Base-by-base conservation (phyloP, 495 filamentous ascomycete genomes). In the Pseudevernia furfuracea region DNA sequence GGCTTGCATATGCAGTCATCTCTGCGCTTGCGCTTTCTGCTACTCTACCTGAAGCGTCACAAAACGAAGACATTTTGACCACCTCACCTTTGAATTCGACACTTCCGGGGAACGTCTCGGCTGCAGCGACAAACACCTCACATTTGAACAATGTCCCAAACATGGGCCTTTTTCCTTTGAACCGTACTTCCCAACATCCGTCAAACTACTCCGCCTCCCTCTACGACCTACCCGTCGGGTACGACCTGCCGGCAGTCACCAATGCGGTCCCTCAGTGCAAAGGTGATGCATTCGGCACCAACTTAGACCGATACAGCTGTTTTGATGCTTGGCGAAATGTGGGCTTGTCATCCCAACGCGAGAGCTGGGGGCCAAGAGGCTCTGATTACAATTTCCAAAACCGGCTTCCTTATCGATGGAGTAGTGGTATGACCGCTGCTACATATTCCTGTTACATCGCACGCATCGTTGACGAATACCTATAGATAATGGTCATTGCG, bases 241-340 rank as follows among this genome's bases (percentile, higher is more conserved):
- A 41, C 9, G 36, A 59, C 28, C 7, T 39, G 3, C 32, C 56
- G 2, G 3, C 36, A 17, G 21, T 3, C 0, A 15, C 12, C 36
- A 41, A 17, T 11, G 9, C 4, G 7, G 6, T 28, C 37, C 36
- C 36, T 25, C 11, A 8, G 5, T 59, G 57, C 17, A 32, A 41
- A 25, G 36, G 57, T 25, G 8, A 11, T 4, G 9, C 14, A 15
- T 59, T 25, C 30, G 57, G 57, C 8, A 25, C 36, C 19, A 10
- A 12, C 25, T n/a, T 59, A 10, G 57, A 39, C 36, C 36, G 36
- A 59, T 7, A 17, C 36, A 59, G 57, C 36, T 59, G 57, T 21
- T 59, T 59, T n/a, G 39, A 59, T 28, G 57, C 57, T 25, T 59
- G 36, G 57, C 36, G 10, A 11, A 41, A 59, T 15, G 5, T 59